Evolutionary conservation across 805 yeast species (phyloP).

Genomic region (Sungouiozyma intestinalis): DNA sequence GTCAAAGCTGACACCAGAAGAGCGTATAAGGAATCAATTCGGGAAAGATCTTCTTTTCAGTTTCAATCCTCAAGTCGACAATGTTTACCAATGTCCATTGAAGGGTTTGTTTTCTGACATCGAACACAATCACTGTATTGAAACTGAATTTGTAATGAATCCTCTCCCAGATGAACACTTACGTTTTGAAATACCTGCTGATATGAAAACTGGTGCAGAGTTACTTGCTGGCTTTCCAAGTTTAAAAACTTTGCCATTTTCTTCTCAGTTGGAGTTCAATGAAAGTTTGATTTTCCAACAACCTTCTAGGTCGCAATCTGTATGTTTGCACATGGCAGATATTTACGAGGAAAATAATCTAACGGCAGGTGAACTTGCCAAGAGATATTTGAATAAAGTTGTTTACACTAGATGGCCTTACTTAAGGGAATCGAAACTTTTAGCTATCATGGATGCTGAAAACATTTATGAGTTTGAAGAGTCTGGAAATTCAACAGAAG

Average conservation of each 20-base stretch:
- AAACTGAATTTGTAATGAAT: conserved; percentile 45
- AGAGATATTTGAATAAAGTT: conserved; percentile 46
- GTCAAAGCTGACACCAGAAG: conserved; percentile 53
- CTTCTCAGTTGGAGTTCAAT: conserved; percentile 41
- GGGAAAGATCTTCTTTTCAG: conserved; percentile 61
- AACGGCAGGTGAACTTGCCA: conserved; percentile 54
- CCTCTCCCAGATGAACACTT: conserved; percentile 30
- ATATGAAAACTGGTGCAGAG: conserved; percentile 60
- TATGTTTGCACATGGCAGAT: conserved; percentile 54
- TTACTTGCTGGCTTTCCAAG: conserved; percentile 87
- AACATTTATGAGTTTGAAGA: conserved; percentile 32
- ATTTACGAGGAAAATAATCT: conserved; percentile 39
- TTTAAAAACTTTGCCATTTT: conserved; percentile 57
- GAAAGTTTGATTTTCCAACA: conserved; percentile 72
- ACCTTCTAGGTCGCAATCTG: conserved; percentile 74
- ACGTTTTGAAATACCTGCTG: conserved; percentile 49
- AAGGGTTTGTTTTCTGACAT: conserved; percentile 70
- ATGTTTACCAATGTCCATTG: conserved; percentile 61
- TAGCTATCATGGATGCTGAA: conserved; percentile 47
- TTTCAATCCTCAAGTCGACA: conserved; percentile 66
- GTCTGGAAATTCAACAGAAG: conserved; percentile 4
- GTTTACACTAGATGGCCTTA: conserved; percentile 89
- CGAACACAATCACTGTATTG: conserved; percentile 69
- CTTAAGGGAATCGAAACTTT: conserved; percentile 66
- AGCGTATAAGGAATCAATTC: conserved; percentile 58